Percentiles rank a stretch among this genome's conserved stretches.
phyloP scores from a whole-genome alignment of 2,329 filamentous ascomycete species.

The Alternaria atra region DNA sequence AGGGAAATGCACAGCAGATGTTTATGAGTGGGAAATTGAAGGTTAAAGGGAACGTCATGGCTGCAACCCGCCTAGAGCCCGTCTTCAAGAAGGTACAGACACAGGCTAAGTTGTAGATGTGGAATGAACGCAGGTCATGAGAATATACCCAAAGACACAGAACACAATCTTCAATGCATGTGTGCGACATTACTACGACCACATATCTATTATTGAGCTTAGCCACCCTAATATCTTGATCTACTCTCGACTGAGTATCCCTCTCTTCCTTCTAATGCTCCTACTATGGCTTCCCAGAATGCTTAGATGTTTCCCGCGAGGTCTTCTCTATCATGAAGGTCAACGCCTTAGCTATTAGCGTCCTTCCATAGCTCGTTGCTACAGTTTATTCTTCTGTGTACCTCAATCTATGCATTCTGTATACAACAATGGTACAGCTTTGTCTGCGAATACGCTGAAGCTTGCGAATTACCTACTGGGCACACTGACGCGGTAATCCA shows the following conservation, averaged over 20 bases:
- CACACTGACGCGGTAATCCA: no score
- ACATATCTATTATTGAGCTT: neutral
- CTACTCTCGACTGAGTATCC: neutral
- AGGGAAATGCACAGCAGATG: conserved; percentile 91
- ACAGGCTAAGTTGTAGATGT: conserved; percentile 48
- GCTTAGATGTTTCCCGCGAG: no score
- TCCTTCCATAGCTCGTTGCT: no score
- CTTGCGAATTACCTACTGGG: no score
- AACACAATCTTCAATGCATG: neutral
- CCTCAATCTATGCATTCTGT: no score
- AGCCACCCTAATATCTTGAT: neutral
- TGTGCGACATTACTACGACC: neutral
- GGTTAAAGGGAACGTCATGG: conserved; percentile 98
- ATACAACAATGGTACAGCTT: no score
- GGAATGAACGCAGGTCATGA: neutral
- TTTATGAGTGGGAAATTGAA: conserved; percentile 99
- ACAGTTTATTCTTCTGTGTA: no score
- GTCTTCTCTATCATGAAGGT: no score
- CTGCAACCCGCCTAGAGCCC: conserved; percentile 84
- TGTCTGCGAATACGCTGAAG: no score
- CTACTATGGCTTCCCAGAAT: neutral
- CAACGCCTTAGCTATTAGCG: no score
- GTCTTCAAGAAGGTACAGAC: conserved; percentile 61
- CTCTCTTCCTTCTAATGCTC: neutral
- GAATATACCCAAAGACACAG: no score